These are phyloP conservation scores for Diutina ranongensis DNA, from an alignment of 1,139 yeast genomes.

Conservation along the genomic window DNA sequence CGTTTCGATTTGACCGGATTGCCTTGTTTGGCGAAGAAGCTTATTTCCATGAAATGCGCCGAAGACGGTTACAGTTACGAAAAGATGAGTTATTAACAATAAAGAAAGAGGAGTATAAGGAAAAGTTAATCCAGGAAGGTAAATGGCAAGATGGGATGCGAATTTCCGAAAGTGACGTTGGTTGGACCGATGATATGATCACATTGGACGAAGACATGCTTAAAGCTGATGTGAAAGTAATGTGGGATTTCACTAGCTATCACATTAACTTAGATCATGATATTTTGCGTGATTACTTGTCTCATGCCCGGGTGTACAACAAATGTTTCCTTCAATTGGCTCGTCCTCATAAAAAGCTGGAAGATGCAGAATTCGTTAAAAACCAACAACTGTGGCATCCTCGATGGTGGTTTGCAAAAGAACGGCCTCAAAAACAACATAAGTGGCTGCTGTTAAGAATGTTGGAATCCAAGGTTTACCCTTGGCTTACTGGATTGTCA, in stretches of 20 bases:
- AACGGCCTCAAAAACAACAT: neutral
- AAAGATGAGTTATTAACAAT: too few species aligned
- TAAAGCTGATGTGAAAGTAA: neutral
- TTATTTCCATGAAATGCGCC: neutral
- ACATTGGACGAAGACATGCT: neutral
- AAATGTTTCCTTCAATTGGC: neutral
- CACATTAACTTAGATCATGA: neutral
- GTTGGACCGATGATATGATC: neutral
- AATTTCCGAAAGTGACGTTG: neutral
- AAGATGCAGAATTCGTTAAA: neutral
- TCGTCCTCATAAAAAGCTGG: neutral
- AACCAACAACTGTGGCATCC: neutral
- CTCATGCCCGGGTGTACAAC: neutral
- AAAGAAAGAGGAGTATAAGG: neutral
- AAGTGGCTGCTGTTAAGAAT: neutral
- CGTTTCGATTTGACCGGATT: neutral
- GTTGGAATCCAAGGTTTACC: slow-evolving; percentile 31
- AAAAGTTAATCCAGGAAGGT: neutral
- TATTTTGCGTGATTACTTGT: neutral
- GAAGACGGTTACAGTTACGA: neutral
- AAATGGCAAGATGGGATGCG: neutral
- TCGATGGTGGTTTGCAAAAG: neutral
- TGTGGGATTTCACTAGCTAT: neutral
- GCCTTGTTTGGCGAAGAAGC: neutral
- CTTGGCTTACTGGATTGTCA: slow-evolving; percentile 25